Conservation (phyloP, 805 yeast species). For the Ascoidea tarda region DNA sequence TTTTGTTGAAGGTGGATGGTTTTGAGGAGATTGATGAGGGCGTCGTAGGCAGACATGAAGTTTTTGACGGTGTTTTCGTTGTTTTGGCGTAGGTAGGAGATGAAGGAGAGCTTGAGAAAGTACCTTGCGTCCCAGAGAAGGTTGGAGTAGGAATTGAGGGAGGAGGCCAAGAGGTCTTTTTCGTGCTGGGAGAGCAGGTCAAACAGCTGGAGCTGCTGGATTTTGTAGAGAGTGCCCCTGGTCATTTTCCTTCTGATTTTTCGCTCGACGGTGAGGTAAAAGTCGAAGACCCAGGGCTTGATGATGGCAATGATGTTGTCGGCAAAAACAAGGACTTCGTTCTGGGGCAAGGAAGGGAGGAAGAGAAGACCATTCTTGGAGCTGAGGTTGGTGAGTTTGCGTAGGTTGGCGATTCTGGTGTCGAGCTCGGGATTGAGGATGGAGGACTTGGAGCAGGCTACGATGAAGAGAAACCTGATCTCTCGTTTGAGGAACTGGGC, state of each 20-base stretch:
- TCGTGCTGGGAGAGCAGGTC: slow-evolving; percentile 8
- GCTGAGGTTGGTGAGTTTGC: slow-evolving; percentile 28
- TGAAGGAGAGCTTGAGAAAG: slow-evolving; percentile 33
- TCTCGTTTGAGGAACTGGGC: slow-evolving; percentile 17
- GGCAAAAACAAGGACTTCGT: slow-evolving; percentile 27
- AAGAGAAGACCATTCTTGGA: slow-evolving; percentile 30
- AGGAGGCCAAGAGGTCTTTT: not conserved
- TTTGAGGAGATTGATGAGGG: slow-evolving; percentile 26
- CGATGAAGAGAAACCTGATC: slow-evolving; percentile 21
- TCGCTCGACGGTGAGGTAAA: slow-evolving; percentile 26
- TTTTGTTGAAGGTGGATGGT: slow-evolving; percentile 12
- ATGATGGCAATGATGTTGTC: slow-evolving; percentile 23
- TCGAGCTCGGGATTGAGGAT: slow-evolving; percentile 19
- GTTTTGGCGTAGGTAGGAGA: slow-evolving; percentile 34
- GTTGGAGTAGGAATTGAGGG: slow-evolving; percentile 12
- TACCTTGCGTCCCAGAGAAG: slow-evolving; percentile 36
- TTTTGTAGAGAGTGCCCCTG: not conserved
- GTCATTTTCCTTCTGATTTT: slow-evolving; percentile 23
- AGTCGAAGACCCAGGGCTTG: slow-evolving; percentile 28
- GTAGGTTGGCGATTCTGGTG: slow-evolving; percentile 21
- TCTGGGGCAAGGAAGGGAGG: slow-evolving; percentile 24
- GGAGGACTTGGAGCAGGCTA: slow-evolving; percentile 19
- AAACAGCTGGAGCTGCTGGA: slow-evolving; percentile 1
- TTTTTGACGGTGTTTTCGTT: slow-evolving; percentile 33
- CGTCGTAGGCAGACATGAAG: slow-evolving; percentile 40